Evolutionary conservation across 805 yeast species (phyloP).

Genomic region (Tetrapisispora nanseiensis): DNA sequence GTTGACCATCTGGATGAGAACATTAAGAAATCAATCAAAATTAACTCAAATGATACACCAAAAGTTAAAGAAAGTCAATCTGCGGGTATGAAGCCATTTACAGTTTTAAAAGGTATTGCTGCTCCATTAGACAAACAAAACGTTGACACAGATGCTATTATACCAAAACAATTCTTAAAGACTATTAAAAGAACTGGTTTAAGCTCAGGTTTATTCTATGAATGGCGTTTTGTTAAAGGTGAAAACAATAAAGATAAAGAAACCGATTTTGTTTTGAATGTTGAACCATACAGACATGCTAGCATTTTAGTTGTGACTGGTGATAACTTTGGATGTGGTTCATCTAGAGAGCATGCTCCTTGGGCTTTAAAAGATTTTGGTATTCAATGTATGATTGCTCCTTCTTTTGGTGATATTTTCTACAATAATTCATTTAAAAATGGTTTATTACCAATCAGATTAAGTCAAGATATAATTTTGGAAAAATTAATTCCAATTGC

Average conservation of each 20-base stretch:
- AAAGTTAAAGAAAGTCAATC: conserved; percentile 30
- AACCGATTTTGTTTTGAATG: conserved; percentile 88
- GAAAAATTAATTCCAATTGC: conserved; percentile 76
- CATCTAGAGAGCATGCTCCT: conserved; percentile 98
- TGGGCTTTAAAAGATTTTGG: conserved; percentile 99
- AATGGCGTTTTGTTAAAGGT: conserved; percentile 67
- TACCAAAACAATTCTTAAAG: conserved; percentile 96
- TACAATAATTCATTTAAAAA: conserved; percentile 95
- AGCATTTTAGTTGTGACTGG: conserved; percentile 86
- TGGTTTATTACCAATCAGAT: conserved; percentile 85
- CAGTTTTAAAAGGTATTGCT: conserved; percentile 69
- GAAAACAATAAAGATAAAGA: conserved; percentile 56
- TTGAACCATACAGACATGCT: conserved; percentile 69
- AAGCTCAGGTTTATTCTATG: conserved; percentile 80
- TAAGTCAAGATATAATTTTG: conserved; percentile 67
- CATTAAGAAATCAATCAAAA: background rate
- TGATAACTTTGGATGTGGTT: conserved; percentile 97
- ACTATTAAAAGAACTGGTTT: conserved; percentile 97
- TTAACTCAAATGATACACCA: conserved; percentile 10
- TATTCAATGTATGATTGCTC: conserved; percentile 90
- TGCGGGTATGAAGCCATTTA: conserved; percentile 64
- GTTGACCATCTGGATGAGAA: conserved; percentile 17
- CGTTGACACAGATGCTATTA: conserved; percentile 96
- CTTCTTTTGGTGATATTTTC: conserved; percentile 96
- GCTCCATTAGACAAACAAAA: conserved; percentile 94